Evolutionary conservation across 2,329 filamentous ascomycete genomes (phyloP), one percentile per base, ranked within the genome.

Genomic region (Orbilia brochopaga): DNA sequence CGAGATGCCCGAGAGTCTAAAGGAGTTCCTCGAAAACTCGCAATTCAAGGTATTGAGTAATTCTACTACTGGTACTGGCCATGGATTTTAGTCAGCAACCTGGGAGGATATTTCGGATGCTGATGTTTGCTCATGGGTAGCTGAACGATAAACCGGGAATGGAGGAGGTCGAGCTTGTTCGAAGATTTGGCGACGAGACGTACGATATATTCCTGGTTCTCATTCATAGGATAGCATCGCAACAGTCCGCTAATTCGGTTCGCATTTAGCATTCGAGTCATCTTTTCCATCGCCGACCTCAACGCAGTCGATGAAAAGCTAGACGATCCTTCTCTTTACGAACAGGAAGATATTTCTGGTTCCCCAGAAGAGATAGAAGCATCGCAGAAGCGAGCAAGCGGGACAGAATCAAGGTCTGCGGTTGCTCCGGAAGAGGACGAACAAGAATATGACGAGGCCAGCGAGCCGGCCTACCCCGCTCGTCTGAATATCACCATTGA

Each of bases 101-200:
- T 32, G 44, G 10, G 7, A 1, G 3, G 7, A 13, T 30, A 30
- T 59, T 1, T 7, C 19, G 1, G 42, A 17, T 24, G 44, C 40
- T 17, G 17, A 65, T 50, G 15, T 0, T 52, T 57, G 56, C 19
- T 55, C 35, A 35, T 21, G 13, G 66, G 54, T 69, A 85, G 82
- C 79, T 88, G 73, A 83, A 90, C 78, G 94, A 99, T 80, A 86
- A 84, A 32, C 84, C 88, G 27, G 94, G 94, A 74, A 86, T 91
- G 80, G 90, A 97, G 82, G 91, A 96, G 76, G 90, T 99, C 76
- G 84, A 89, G 78, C 85, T 99, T 75, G 89, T 87, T 73, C 89
- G 92, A 78, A 88, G 86, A 75, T 93, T 90, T 78, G 90, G 90
- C 77, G 88, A 96, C 74, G 94, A 99, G 83, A 91, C 88, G 91